Percentiles rank a stretch among this genome's conserved stretches.
These are phyloP conservation scores for Cyathus striatus DNA, from an alignment of 768 basidiomycete species.

Conservation along the genomic window DNA sequence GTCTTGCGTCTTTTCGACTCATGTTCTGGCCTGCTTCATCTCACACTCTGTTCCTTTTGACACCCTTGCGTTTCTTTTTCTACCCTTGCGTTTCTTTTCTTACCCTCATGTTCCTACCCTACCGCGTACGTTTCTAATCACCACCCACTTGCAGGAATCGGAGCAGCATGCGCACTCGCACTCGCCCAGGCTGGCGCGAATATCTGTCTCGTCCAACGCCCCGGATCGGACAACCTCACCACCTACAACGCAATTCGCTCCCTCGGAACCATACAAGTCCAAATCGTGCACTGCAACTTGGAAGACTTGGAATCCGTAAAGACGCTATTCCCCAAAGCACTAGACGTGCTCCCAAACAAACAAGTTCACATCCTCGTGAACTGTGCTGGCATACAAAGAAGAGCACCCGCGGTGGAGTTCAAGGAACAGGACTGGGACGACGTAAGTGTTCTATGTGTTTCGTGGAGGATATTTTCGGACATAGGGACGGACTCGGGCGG, in stretches of 20 bases:
- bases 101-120: not conserved
- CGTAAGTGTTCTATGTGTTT: conserved; percentile 29
- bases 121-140: not conserved
- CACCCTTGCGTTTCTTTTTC: not conserved
- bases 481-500: too few species aligned
- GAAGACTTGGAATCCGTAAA: conserved; percentile 35
- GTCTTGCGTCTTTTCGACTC: not conserved
- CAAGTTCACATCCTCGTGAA: conserved; percentile 62
- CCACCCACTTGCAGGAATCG: conserved; percentile 32
- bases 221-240: conserved; percentile 15
- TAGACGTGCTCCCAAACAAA: conserved; percentile 30
- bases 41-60: too few species aligned
- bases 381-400: conserved; percentile 61
- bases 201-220: conserved; percentile 39
- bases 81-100: not conserved
- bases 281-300: conserved; percentile 36
- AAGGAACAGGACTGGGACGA: conserved; percentile 66
- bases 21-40: too few species aligned
- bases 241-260: conserved; percentile 27
- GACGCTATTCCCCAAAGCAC: conserved; percentile 32
- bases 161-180: conserved; percentile 45
- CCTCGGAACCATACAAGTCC: conserved; percentile 20
- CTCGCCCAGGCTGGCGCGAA: conserved; percentile 45
- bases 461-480: too few species aligned
- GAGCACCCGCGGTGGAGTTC: conserved; percentile 57